Evolutionary conservation across 2,329 filamentous ascomycete genomes (phyloP).

Genomic region (Furcasterigmium sp.): DNA sequence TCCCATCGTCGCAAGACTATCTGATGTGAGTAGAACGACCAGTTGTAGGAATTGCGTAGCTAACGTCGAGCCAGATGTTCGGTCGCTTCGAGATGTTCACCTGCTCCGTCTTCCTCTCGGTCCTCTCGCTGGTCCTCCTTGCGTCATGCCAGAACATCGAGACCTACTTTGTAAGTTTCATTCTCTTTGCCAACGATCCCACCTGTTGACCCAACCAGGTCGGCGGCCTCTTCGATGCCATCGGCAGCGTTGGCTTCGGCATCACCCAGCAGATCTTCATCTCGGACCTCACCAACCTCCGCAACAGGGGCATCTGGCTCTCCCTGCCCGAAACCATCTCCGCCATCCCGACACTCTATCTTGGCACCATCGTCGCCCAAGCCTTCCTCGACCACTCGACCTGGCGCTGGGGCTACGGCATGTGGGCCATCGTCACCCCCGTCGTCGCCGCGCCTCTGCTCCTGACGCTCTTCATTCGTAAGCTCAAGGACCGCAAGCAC

Average conservation of each 20-base stretch:
- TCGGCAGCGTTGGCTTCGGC: constrained; percentile 34
- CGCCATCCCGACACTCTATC: constrained; percentile 32
- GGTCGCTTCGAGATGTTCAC: constrained; percentile 40
- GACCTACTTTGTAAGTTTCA: constrained; percentile 54
- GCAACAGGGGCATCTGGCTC: constrained; percentile 37
- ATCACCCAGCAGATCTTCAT: constrained; percentile 33
- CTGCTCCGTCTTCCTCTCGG: constrained; percentile 34
- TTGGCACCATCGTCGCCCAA: constrained; percentile 15
- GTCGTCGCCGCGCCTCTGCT: constrained; percentile 24
- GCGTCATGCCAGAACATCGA: constrained; percentile 52
- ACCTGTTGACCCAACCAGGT: constrained; percentile 20
- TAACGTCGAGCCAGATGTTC: constrained; percentile 38
- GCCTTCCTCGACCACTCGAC: constrained; percentile 26
- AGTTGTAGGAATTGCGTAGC: not conserved
- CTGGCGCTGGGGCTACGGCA: constrained; percentile 36
- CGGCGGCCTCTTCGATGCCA: constrained; percentile 55
- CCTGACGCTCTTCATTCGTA: constrained; percentile 22
- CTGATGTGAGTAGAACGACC: constrained; percentile 29
- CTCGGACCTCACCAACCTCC: constrained; percentile 35
- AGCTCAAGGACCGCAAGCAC: constrained; percentile 16
- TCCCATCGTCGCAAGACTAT: constrained; percentile 54
- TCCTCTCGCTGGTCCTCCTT: constrained; percentile 57
- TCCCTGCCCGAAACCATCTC: constrained; percentile 35
- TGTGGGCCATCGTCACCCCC: constrained; percentile 33
- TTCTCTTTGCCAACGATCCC: constrained; percentile 32